Base-by-base conservation (phyloP, 345 rosid genomes). In the Viola odorata region DNA sequence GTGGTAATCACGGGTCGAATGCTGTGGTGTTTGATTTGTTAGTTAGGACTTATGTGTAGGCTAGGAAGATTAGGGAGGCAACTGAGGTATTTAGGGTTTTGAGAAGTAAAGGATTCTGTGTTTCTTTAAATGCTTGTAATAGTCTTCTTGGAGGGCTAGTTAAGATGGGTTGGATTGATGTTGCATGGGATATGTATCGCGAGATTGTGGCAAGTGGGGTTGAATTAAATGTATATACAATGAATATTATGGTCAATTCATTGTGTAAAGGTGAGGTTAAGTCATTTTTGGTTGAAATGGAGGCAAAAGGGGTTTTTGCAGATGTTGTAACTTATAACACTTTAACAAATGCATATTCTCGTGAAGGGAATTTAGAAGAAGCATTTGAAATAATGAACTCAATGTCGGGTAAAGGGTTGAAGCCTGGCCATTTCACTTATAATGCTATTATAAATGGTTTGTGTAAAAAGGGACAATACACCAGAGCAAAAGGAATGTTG, bases 161-260 rank as follows among this genome's bases (percentile, higher is more conserved):
- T 71, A 82, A 80, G 68, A 60, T 78, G 6, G 83, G 81, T 8
- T 86, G 94, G 94, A 59, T 78, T 7, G 88, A 84, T 55, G 56
- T 89, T 77, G 94, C 83, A 3, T 74, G 66, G 79, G 81, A 83
- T 61, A 76, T 80, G 49, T 80, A 77, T 51, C 12, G 32, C 0
- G 80, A 80, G 52, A 65, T 73, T 45, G 74, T 53, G 51, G 55
- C 61, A 53, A 79, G 79, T 40, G 77, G 79, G 37, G 70, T 67
- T 66, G 71, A 57, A 50, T 41, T 77, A 69, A 78, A 82, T 70
- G 74, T 66, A 32, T 80, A 75, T 62, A 75, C 87, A 1, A 69
- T 85, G n/a, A 87, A 90, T 60, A 90, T 90, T 63, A 84, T 87
- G 98, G 91, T 86, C 64, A 86, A 88, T 78, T 95, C 96, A 2